Conservation (phyloP, 192 early-diverging fungal species). For the Coemansia sp. region DNA sequence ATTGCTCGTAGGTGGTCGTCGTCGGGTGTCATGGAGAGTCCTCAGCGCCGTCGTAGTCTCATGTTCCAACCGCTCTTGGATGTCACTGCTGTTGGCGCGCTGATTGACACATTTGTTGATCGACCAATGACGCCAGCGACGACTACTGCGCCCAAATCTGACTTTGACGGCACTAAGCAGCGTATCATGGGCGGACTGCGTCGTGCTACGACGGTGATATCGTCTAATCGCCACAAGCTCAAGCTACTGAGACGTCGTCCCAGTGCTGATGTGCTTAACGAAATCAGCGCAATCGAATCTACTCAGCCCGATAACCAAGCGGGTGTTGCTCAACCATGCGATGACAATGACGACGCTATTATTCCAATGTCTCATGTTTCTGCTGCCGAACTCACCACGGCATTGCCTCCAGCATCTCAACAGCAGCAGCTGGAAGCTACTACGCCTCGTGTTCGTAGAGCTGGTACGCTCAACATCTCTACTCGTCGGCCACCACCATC, state of each 20-base stretch:
- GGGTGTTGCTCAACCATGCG: background rate
- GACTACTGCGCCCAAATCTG: background rate
- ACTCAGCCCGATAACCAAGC: background rate
- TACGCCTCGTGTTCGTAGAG: constrained; percentile 1
- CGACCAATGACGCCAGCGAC: background rate
- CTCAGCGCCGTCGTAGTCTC: constrained; percentile 40
- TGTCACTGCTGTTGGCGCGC: constrained; percentile 33
- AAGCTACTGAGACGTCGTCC: constrained; percentile 1
- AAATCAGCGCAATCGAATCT: background rate
- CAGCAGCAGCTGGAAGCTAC: too few species aligned
- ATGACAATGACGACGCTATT: background rate
- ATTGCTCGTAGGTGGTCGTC: constrained; percentile 1
- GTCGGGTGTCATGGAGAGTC: constrained; percentile 2
- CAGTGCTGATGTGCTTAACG: background rate
- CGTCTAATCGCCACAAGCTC: background rate
- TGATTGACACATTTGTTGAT: constrained; percentile 34
- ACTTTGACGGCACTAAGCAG: background rate
- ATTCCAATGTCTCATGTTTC: background rate
- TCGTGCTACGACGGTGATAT: constrained; percentile 7
- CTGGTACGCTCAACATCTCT: background rate
- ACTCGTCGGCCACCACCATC: constrained; percentile 3
- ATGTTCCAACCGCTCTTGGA: constrained; percentile 51
- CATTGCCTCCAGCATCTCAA: background rate
- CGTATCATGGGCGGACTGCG: constrained; percentile 30
- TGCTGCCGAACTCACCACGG: background rate